Evolutionary conservation across 805 yeast genomes (phyloP).

Genomic region (Wickerhamomyces hampshirensis): DNA sequence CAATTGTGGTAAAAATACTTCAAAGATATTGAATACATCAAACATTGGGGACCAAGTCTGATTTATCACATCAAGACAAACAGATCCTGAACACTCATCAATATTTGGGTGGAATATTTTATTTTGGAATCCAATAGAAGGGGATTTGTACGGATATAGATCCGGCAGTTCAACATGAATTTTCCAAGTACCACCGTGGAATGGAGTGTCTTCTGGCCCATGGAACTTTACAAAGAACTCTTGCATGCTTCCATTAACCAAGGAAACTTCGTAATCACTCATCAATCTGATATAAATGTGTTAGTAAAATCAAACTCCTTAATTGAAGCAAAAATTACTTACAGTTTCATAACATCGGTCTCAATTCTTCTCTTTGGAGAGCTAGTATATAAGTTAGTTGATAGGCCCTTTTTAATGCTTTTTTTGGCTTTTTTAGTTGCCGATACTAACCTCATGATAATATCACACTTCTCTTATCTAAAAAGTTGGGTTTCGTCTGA

Average conservation of each 20-base stretch:
- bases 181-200: slow-evolving; percentile 86
- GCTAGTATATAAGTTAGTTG: slow-evolving; percentile 9
- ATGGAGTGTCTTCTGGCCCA: slow-evolving; percentile 87
- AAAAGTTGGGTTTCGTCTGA: no score
- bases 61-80: slow-evolving; percentile 92
- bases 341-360: slow-evolving; percentile 93
- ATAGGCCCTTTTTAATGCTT: no score
- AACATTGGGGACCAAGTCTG: slow-evolving; percentile 99
- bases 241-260: slow-evolving; percentile 79
- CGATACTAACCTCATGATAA: no score
- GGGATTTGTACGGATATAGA: slow-evolving; percentile 92
- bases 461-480: no score
- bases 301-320: background rate
- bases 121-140: slow-evolving; percentile 90
- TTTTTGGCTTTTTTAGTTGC: no score
- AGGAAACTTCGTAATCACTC: slow-evolving; percentile 86
- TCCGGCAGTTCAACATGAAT: slow-evolving; percentile 91
- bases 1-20: slow-evolving; percentile 88
- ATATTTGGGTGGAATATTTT: slow-evolving; percentile 94
- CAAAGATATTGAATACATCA: slow-evolving; percentile 86
- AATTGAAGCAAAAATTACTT: slow-evolving; percentile 27
- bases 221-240: slow-evolving; percentile 80
- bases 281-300: slow-evolving; percentile 43
- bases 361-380: slow-evolving; percentile 55
- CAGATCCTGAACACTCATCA: slow-evolving; percentile 86